phyloP scores from a whole-genome alignment of 108 stramenopile species.

The Conticribra guillardii region DNA sequence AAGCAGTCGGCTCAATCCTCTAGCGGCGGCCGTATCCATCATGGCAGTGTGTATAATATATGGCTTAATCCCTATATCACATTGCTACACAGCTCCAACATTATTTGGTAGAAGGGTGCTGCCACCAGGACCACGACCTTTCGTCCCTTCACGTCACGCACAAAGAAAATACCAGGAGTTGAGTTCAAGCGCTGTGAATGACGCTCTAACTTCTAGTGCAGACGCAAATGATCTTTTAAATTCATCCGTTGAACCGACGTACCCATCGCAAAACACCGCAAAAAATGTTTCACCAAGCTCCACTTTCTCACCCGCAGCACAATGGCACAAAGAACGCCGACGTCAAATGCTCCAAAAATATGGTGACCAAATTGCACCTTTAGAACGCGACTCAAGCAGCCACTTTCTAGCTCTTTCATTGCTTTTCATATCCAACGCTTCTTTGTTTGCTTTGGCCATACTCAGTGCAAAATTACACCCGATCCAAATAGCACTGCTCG shows the following conservation, averaged over 20 bases:
- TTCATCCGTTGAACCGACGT: slow-evolving; percentile 2
- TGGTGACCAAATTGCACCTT: slow-evolving; percentile 47
- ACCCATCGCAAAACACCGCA: background rate
- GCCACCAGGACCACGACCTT: too few relatives aligned
- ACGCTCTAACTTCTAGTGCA: too few relatives aligned
- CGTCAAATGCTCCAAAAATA: slow-evolving; percentile 70
- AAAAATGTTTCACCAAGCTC: background rate
- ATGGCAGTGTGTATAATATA: too few relatives aligned
- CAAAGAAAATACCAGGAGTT: too few relatives aligned
- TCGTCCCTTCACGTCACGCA: too few relatives aligned
- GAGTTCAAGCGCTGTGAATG: too few relatives aligned
- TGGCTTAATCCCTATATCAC: too few relatives aligned
- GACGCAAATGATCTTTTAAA: too few relatives aligned
- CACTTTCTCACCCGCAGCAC: slow-evolving; percentile 53
- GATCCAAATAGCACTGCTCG: slow-evolving; percentile 36
- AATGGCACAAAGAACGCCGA: slow-evolving; percentile 75
- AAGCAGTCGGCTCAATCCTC: too few relatives aligned
- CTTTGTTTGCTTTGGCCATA: slow-evolving; percentile 52
- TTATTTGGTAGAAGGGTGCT: too few relatives aligned
- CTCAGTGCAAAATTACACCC: slow-evolving; percentile 31
- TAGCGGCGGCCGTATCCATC: too few relatives aligned
- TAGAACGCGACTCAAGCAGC: slow-evolving; percentile 61
- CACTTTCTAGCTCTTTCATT: slow-evolving; percentile 58
- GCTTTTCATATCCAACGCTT: slow-evolving; percentile 56
- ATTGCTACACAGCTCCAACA: too few relatives aligned